Evolutionary conservation across 2,329 filamentous ascomycete genomes (phyloP).

Genomic region (Penicillium sp.): DNA sequence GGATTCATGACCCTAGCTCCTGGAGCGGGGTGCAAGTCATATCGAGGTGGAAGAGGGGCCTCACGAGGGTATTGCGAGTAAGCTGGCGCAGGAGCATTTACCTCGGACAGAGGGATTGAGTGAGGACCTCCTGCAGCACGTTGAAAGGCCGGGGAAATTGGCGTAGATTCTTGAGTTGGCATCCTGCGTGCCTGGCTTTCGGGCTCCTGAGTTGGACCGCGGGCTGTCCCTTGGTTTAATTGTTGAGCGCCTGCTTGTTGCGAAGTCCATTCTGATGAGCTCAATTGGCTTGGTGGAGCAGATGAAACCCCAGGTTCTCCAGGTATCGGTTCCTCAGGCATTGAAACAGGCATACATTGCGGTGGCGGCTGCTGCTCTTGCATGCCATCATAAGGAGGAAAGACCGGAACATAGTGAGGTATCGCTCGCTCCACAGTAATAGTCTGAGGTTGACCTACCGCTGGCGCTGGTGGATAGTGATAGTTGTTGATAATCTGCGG

Average conservation of each 20-base stretch:
- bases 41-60: slow-evolving; percentile 25
- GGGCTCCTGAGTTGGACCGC: neutral
- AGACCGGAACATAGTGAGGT: slow-evolving; percentile 55
- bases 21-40: slow-evolving; percentile 24
- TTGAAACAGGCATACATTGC: too few species aligned
- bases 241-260: neutral
- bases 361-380: neutral
- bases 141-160: slow-evolving; percentile 61
- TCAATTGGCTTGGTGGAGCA: neutral
- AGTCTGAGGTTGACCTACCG: slow-evolving; percentile 48
- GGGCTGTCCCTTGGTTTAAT: neutral
- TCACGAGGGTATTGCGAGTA: slow-evolving; percentile 30
- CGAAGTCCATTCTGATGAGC: neutral
- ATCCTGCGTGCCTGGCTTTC: neutral
- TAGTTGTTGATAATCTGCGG: slow-evolving; percentile 11
- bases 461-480: slow-evolving; percentile 6
- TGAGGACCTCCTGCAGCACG: slow-evolving; percentile 62
- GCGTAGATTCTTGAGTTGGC: slow-evolving; percentile 45
- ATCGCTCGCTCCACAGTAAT: slow-evolving; percentile 22
- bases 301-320: neutral
- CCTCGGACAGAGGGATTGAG: slow-evolving; percentile 59
- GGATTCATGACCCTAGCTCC: slow-evolving; percentile 24
- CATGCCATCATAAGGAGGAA: slow-evolving; percentile 50
- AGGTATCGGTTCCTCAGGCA: neutral
- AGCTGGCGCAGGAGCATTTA: slow-evolving; percentile 47